A percentile compares a stretch with the other conserved stretches of the same genome.
Conservation (phyloP, 2,329 filamentous ascomycete genomes). For the Pseudocercospora fijiensis region DNA sequence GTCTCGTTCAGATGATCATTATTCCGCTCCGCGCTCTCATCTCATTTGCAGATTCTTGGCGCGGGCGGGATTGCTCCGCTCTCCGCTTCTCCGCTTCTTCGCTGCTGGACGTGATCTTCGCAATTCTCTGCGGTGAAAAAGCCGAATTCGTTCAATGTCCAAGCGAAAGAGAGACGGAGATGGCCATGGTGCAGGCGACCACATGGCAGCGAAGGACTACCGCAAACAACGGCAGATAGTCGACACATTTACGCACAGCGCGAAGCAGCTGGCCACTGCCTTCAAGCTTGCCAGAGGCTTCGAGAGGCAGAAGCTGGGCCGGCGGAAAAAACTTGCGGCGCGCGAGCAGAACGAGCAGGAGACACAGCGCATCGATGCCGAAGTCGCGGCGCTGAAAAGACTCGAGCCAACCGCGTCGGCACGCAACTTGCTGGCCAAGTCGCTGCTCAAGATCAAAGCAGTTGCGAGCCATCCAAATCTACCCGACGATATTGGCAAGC, state of each 20-base stretch:
- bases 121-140: not conserved
- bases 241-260: constrained; percentile 42
- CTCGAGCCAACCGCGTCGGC: constrained; percentile 54
- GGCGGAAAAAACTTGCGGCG: constrained; percentile 59
- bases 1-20: not conserved
- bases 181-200: constrained; percentile 27
- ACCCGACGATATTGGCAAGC: constrained; percentile 42
- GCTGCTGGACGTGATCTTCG: not conserved
- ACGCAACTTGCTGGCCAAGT: constrained; percentile 57
- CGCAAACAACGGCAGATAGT: constrained; percentile 26
- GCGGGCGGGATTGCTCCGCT: not conserved
- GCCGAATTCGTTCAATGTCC: constrained; percentile 6
- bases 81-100: not conserved
- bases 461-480: constrained; percentile 54
- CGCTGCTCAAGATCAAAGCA: constrained; percentile 57
- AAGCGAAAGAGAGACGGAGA: constrained; percentile 26
- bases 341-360: constrained; percentile 45
- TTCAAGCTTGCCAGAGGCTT: constrained; percentile 73
- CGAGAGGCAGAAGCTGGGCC: constrained; percentile 71
- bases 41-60: not conserved
- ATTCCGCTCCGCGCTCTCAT: no score
- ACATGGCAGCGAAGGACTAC: constrained; percentile 30
- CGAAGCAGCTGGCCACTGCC: constrained; percentile 63
- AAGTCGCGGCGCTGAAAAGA: constrained; percentile 58
- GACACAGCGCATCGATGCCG: constrained; percentile 61